Percentiles rank a stretch among this genome's conserved stretches.
These are phyloP conservation scores for Penicillium malachiteum DNA, from an alignment of 495 filamentous ascomycete genomes.

Conservation along the genomic window DNA sequence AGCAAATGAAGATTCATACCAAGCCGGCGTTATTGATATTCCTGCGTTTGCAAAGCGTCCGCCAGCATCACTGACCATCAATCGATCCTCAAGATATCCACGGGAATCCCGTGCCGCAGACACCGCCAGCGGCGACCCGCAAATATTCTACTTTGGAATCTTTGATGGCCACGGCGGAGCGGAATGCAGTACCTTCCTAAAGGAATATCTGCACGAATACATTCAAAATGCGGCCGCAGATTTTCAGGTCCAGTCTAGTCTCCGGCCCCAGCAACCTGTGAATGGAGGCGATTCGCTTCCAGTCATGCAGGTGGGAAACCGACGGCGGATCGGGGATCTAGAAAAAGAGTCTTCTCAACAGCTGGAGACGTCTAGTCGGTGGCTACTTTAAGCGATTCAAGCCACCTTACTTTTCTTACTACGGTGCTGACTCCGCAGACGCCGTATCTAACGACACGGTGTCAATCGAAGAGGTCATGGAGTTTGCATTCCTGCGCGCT, in stretches of 20 bases:
- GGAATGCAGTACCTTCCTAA: conserved; percentile 84
- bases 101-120: conserved; percentile 58
- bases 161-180: conserved; percentile 95
- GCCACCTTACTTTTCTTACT: conserved; percentile 61
- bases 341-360: conserved; percentile 66
- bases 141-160: conserved; percentile 94
- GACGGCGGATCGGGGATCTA: conserved; percentile 45
- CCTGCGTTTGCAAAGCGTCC: conserved; percentile 86
- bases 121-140: conserved; percentile 79
- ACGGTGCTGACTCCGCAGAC: conserved; percentile 19
- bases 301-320: conserved; percentile 41
- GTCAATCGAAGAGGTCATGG: conserved; percentile 57
- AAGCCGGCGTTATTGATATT: conserved; percentile 89
- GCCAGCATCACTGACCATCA: conserved; percentile 65
- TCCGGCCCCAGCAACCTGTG: conserved; percentile 31
- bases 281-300: conserved; percentile 26
- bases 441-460: conserved; percentile 15
- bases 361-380: conserved; percentile 81
- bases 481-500: conserved; percentile 87
- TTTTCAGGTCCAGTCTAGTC: conserved; percentile 72
- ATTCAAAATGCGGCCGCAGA: conserved; percentile 74
- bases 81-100: conserved; percentile 20
- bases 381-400: conserved; percentile 92
- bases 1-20: conserved; percentile 91
- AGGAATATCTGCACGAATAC: conserved; percentile 81